A percentile compares a stretch with the other conserved stretches of the same genome.
These are phyloP conservation scores for Drechslerella dactyloides DNA, from an alignment of 2,329 filamentous ascomycete species.

Conservation along the genomic window DNA sequence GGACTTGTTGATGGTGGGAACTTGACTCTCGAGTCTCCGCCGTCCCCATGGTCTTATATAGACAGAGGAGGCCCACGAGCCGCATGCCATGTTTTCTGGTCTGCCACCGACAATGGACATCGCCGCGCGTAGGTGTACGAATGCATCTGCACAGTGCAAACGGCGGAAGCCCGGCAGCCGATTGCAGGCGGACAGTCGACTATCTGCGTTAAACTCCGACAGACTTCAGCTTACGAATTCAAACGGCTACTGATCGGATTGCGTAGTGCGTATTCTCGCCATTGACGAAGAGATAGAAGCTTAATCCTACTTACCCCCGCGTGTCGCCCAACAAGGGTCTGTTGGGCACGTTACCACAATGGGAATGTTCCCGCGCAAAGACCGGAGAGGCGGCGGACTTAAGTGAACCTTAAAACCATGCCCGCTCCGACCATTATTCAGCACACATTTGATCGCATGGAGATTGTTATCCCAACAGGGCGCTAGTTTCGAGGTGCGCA, in stretches of 20 bases:
- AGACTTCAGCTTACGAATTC: neutral
- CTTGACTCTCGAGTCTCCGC: no score
- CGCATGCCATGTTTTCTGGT: no score
- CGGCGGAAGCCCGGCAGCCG: no score
- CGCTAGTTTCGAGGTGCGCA: neutral
- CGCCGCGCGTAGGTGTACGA: no score
- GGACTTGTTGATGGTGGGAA: no score
- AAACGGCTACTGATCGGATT: neutral
- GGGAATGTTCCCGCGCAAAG: neutral
- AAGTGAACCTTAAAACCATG: neutral
- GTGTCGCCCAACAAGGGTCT: neutral
- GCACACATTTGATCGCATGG: neutral
- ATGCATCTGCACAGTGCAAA: no score
- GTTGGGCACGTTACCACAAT: neutral
- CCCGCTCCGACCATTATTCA: neutral
- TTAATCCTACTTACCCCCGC: neutral
- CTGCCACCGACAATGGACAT: no score
- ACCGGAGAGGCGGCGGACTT: neutral
- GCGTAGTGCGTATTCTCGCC: neutral
- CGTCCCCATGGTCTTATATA: no score
- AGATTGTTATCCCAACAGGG: no score
- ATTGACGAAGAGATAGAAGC: neutral
- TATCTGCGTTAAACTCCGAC: constrained; percentile 9
- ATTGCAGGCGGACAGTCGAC: no score
- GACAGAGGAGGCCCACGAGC: no score